Evolutionary conservation across 2,329 filamentous ascomycete species (phyloP).

Genomic region (Colletotrichum phormii): DNA sequence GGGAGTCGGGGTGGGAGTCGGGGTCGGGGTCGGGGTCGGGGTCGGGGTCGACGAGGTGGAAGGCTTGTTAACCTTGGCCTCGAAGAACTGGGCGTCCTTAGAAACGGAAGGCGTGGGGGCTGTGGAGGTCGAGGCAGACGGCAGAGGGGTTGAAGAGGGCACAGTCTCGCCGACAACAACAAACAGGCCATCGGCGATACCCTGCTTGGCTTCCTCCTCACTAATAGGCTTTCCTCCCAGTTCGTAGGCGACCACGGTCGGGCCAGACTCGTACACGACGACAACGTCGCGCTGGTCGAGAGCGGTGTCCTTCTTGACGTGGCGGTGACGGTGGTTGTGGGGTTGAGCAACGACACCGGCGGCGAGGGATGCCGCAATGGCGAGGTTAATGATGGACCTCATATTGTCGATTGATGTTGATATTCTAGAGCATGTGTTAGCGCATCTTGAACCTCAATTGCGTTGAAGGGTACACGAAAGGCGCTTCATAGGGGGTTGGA

Average conservation of each 20-base stretch:
- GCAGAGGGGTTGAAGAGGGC: constrained; percentile 62
- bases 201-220: constrained; percentile 74
- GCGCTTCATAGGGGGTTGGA: not conserved
- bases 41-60: constrained; percentile 46
- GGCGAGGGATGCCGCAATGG: constrained; percentile 65
- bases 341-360: constrained; percentile 66
- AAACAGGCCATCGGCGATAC: constrained; percentile 78
- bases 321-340: constrained; percentile 70
- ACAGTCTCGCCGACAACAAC: constrained; percentile 71
- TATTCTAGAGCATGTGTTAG: constrained; percentile 19
- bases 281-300: constrained; percentile 63
- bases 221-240: constrained; percentile 73
- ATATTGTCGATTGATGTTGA: constrained; percentile 46
- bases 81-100: constrained; percentile 62
- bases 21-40: constrained; percentile 44
- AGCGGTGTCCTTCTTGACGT: constrained; percentile 64
- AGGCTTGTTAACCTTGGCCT: constrained; percentile 51
- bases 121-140: constrained; percentile 51
- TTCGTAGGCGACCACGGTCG: constrained; percentile 78
- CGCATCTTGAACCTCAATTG: not conserved
- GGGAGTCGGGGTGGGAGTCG: constrained; percentile 37
- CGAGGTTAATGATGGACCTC: constrained; percentile 62
- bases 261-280: constrained; percentile 67
- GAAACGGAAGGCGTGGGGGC: constrained; percentile 46
- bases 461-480: not conserved